Percentiles rank a stretch among this genome's conserved stretches.
These are phyloP conservation scores for Coleophoma eucalyptorum DNA, from an alignment of 2,329 filamentous ascomycete genomes.

Conservation along the genomic window DNA sequence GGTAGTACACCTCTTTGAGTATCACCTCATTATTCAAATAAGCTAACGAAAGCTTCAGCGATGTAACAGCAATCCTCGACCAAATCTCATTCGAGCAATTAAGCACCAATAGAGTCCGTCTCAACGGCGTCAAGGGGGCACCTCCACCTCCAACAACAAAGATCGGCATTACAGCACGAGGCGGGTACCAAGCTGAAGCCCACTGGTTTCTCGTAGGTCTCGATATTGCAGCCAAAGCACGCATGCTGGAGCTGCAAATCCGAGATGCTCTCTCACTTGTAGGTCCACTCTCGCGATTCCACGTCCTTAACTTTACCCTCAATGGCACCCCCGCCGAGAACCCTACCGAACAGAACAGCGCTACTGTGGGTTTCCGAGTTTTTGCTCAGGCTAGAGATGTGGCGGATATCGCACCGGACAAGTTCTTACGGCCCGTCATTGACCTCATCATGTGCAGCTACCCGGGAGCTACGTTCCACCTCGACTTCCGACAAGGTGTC, in stretches of 20 bases:
- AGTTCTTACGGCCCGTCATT: conserved; percentile 34
- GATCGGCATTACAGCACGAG: conserved; percentile 38
- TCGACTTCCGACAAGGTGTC: conserved; percentile 33
- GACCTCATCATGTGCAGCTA: conserved; percentile 37
- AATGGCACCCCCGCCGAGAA: conserved; percentile 34
- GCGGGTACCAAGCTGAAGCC: conserved; percentile 39
- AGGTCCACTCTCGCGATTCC: conserved; percentile 19
- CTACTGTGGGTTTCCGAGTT: conserved; percentile 42
- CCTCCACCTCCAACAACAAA: conserved; percentile 32
- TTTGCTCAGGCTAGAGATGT: conserved; percentile 40
- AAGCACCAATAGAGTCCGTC: conserved; percentile 23
- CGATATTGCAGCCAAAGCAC: conserved; percentile 36
- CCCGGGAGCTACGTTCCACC: conserved; percentile 36
- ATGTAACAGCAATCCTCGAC: conserved; percentile 26
- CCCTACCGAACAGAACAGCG: conserved; percentile 36
- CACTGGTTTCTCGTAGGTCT: conserved; percentile 40
- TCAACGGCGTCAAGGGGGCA: conserved; percentile 28
- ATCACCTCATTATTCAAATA: background rate
- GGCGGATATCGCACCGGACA: conserved; percentile 25
- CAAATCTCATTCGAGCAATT: conserved; percentile 40
- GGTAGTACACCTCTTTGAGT: background rate
- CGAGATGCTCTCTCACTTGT: conserved; percentile 21
- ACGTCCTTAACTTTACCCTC: conserved; percentile 28
- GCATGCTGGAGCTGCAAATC: conserved; percentile 36
- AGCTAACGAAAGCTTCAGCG: conserved; percentile 7